Percentiles rank a stretch among this genome's conserved stretches.
Evolutionary conservation across 208 protist species (phyloP).

Genomic region (Wallacemonas sp.): DNA sequence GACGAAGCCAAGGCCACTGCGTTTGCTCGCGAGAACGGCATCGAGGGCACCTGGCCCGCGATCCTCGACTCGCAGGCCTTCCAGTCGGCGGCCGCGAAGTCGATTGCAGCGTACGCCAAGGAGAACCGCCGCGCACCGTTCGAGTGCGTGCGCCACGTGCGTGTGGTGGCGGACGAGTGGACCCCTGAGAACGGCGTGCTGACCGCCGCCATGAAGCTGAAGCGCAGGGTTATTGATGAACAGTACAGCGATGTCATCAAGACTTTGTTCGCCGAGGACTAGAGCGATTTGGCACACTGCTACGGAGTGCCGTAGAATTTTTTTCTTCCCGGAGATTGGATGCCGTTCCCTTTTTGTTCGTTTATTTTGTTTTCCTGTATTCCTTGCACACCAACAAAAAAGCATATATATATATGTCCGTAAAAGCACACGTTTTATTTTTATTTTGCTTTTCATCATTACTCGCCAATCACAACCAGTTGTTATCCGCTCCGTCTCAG

Average conservation of each 20-base stretch:
- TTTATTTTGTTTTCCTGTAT: too few species aligned
- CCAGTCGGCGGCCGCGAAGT: constrained; percentile 33
- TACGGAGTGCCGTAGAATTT: constrained; percentile 25
- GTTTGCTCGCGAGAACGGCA: constrained; percentile 30
- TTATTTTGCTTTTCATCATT: too few species aligned
- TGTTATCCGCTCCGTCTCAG: constrained; percentile 19
- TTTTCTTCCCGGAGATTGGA: constrained; percentile 34
- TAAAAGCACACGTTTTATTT: too few species aligned
- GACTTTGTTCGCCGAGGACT: constrained; percentile 61
- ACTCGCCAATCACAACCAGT: too few species aligned
- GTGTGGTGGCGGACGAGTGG: constrained; percentile 73
- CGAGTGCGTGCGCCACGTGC: constrained; percentile 65
- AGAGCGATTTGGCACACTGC: background rate
- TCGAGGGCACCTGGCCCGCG: constrained; percentile 4
- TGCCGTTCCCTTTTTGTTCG: too few species aligned
- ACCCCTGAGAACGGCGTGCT: constrained; percentile 80
- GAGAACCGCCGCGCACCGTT: constrained; percentile 36
- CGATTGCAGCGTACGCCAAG: constrained; percentile 42
- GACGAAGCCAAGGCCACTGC: constrained; percentile 8
- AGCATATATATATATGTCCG: too few species aligned
- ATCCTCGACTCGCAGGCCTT: constrained; percentile 26
- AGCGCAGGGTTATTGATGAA: constrained; percentile 60
- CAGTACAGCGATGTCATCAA: constrained; percentile 67
- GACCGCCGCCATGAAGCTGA: constrained; percentile 84
- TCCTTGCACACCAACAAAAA: too few species aligned